Evolutionary conservation across 169 alveolate genomes (phyloP).

Genomic region (Babesia ovata): DNA sequence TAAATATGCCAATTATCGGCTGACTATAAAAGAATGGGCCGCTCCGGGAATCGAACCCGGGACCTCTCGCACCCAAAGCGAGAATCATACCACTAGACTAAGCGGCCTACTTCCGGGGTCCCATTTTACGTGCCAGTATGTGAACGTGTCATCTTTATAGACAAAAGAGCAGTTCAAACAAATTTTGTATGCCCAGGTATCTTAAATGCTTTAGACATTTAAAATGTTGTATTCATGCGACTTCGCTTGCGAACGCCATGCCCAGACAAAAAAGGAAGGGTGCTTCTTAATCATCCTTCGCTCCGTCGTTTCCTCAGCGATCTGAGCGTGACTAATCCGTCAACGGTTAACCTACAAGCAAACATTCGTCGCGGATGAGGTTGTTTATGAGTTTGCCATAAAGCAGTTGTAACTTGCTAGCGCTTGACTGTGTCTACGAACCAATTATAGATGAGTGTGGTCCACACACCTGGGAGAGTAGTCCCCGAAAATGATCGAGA

Average conservation of each 20-base stretch:
- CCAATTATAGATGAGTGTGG: neutral
- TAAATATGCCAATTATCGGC: no score
- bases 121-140: neutral
- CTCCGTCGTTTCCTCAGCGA: constrained; percentile 44
- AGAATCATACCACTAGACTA: constrained; percentile 99
- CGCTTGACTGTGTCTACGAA: constrained; percentile 35
- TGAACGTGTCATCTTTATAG: no score
- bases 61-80: constrained; percentile 99
- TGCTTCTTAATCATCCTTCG: constrained; percentile 33
- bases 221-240: constrained; percentile 32
- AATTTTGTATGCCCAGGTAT: neutral
- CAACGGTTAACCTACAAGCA: constrained; percentile 27
- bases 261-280: constrained; percentile 68
- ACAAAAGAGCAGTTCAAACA: no score
- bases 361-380: constrained; percentile 60
- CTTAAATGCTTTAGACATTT: neutral
- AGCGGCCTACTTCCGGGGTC: constrained; percentile 70
- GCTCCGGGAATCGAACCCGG: constrained; percentile 99
- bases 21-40: constrained; percentile 67
- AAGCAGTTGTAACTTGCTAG: constrained; percentile 27
- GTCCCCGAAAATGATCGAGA: constrained; percentile 9
- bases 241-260: constrained; percentile 63
- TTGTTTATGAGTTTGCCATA: constrained; percentile 54
- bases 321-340: constrained; percentile 14
- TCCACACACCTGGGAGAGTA: constrained; percentile 49